These are phyloP conservation scores for Corrigiola litoralis DNA, from an alignment of 179 eudicot genomes.

Conservation along the genomic window DNA sequence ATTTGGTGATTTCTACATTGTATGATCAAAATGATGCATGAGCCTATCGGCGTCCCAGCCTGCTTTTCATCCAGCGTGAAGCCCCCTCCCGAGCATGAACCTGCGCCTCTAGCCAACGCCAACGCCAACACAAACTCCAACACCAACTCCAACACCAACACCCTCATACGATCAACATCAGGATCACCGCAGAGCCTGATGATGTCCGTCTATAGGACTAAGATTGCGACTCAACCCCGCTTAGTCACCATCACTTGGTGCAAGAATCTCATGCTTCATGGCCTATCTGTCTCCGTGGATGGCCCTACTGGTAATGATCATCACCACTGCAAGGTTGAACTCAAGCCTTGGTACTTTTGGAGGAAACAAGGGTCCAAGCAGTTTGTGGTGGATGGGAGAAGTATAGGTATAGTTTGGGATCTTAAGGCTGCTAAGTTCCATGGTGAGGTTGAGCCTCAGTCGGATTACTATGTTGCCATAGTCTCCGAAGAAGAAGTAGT, in stretches of 20 bases:
- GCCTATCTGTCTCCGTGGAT: conserved; percentile 68
- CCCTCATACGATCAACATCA: conserved; percentile 13
- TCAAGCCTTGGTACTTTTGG: conserved; percentile 95
- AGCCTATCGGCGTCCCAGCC: conserved; percentile 53
- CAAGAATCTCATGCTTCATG: conserved; percentile 77
- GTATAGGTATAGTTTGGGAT: conserved; percentile 71
- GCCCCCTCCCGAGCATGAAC: conserved; percentile 22
- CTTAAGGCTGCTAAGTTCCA: conserved; percentile 66
- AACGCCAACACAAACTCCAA: conserved; percentile 8
- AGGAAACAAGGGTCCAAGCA: conserved; percentile 77
- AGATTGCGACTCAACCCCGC: conserved; percentile 51
- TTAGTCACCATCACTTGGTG: conserved; percentile 82
- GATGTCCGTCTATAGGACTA: conserved; percentile 64
- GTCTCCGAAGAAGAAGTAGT: conserved; percentile 73
- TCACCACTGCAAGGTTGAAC: conserved; percentile 71
- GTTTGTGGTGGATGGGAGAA: conserved; percentile 48
- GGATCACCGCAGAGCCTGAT: conserved; percentile 72
- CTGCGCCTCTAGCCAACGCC: conserved; percentile 4
- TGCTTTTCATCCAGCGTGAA: conserved; percentile 50
- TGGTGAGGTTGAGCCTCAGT: conserved; percentile 80
- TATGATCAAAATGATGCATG: conserved; percentile 39
- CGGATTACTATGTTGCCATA: conserved; percentile 80
- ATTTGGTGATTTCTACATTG: neutral
- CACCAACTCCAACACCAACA: neutral
- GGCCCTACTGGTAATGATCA: conserved; percentile 49